Conservation (phyloP, 2,329 filamentous ascomycete species). For the Teratosphaeria pseudoeucalypti region DNA sequence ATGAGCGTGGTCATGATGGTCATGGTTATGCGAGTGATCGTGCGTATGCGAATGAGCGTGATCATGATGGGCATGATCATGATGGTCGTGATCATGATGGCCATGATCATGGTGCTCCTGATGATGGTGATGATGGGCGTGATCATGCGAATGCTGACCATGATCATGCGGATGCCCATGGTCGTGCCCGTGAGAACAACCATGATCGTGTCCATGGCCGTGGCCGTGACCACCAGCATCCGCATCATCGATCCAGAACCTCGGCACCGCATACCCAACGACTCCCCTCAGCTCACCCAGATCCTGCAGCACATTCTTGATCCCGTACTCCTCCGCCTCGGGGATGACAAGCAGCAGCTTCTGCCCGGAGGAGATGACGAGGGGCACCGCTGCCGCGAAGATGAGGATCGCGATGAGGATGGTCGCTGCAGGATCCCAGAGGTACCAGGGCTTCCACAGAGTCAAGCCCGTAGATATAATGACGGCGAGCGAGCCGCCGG, state of each 20-base stretch:
- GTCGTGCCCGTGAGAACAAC: constrained; percentile 28
- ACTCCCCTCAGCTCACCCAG: constrained; percentile 76
- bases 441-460: constrained; percentile 77
- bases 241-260: constrained; percentile 84
- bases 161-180: constrained; percentile 24
- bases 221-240: not conserved
- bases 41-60: not conserved
- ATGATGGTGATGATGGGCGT: not conserved
- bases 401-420: constrained; percentile 90
- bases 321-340: constrained; percentile 72
- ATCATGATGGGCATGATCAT: constrained; percentile 7
- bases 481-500: constrained; percentile 85
- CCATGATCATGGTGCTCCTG: constrained; percentile 11
- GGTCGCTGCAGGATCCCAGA: constrained; percentile 90
- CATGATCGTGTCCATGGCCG: constrained; percentile 20
- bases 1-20: constrained; percentile 9
- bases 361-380: constrained; percentile 75
- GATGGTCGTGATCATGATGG: constrained; percentile 19
- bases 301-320: constrained; percentile 76
- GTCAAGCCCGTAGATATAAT: constrained; percentile 85
- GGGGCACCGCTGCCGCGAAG: constrained; percentile 78
- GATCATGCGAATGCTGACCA: not conserved
- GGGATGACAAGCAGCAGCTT: constrained; percentile 77
- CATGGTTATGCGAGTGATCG: not conserved
- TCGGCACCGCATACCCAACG: constrained; percentile 71